Evolutionary conservation across 805 yeast genomes (phyloP), one percentile per base, ranked within the genome.

Genomic region (Lipomyces spencermartinsiae): DNA sequence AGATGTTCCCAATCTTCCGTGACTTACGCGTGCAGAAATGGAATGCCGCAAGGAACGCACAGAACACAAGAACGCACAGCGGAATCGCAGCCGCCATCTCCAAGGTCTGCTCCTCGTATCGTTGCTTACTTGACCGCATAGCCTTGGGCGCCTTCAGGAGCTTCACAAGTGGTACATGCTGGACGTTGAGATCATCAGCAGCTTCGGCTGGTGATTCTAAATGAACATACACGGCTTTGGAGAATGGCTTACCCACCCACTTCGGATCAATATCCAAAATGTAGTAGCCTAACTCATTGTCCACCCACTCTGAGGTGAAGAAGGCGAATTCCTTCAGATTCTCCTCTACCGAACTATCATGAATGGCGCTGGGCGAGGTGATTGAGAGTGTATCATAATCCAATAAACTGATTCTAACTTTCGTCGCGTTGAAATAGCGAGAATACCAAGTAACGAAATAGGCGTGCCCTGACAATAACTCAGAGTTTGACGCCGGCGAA

Each of bases 391-490:
- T 58, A 62, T 64, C 73, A 46, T 70, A 71, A 55, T 70, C 74
- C 34, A 75, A 63, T 46, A 72, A 63, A 57, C 70, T 71, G 22
- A 71, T 46, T 10, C 74, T 65, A 53, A 70, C 72, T 12, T 60
- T 84, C 59, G 66, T 29, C 39, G 84, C 82, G 35, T 75, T 75
- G 74, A 91, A 92, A 76, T 80, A 89, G 60, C 84, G 82, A 1
- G 94, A 83, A 78, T 82, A 92, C 97, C 97, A 92, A 9, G 94
- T 88, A 62, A 91, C 78, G 74, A 93, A 92, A 74, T 91, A 90
- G 0, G 91, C 85, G 64, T 83, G 79, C 39, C 84, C 97, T 67
- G 85, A 77, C 71, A 84, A 83, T 79, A 90, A 81, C 53, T 80
- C 82, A 12, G 83, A 74, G 67, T 87, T 84, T 73, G 90, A 93